These are phyloP conservation scores for Fusarium compactum DNA, from an alignment of 2,329 filamentous ascomycete species.

Conservation along the genomic window DNA sequence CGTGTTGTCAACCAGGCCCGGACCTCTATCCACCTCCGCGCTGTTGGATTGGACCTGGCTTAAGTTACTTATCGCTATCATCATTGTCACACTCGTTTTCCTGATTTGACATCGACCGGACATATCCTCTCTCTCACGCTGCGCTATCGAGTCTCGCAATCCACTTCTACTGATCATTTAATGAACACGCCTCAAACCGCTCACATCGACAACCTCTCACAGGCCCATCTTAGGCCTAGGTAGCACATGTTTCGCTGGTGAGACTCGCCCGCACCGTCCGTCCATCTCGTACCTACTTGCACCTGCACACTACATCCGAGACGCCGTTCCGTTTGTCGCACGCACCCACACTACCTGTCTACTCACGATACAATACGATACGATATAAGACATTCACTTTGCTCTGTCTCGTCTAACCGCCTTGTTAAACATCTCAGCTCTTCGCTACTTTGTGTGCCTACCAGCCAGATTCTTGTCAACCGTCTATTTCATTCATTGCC, in stretches of 20 bases:
- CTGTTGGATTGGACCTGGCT: conserved; percentile 11
- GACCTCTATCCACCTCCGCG: conserved; percentile 39
- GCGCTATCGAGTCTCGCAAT: conserved; percentile 15
- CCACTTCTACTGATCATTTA: conserved; percentile 31
- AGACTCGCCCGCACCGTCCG: conserved; percentile 45
- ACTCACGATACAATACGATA: conserved; percentile 20
- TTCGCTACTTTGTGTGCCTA: conserved; percentile 9
- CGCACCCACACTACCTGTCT: conserved; percentile 5
- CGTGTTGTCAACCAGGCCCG: conserved; percentile 38
- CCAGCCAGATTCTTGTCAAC: conserved; percentile 19
- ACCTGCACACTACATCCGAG: conserved; percentile 37
- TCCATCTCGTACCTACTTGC: conserved; percentile 41
- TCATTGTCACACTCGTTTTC: conserved; percentile 12
- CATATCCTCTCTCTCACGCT: conserved; percentile 16
- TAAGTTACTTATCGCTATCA: conserved; percentile 21
- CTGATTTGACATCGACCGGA: conserved; percentile 31
- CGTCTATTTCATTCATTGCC: conserved; percentile 18
- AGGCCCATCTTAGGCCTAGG: conserved; percentile 38
- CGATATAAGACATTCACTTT: conserved; percentile 6
- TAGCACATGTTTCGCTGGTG: conserved; percentile 49
- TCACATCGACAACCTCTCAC: conserved; percentile 19
- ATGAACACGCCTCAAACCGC: conserved; percentile 34
- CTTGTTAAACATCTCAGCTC: conserved; percentile 13
- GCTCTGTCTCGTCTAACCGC: conserved; percentile 16
- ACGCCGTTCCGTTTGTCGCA: conserved; percentile 39